A percentile compares a stretch with the other conserved stretches of the same genome.
phyloP scores from a whole-genome alignment of 495 filamentous ascomycete genomes.

The Ramalina intermedia region DNA sequence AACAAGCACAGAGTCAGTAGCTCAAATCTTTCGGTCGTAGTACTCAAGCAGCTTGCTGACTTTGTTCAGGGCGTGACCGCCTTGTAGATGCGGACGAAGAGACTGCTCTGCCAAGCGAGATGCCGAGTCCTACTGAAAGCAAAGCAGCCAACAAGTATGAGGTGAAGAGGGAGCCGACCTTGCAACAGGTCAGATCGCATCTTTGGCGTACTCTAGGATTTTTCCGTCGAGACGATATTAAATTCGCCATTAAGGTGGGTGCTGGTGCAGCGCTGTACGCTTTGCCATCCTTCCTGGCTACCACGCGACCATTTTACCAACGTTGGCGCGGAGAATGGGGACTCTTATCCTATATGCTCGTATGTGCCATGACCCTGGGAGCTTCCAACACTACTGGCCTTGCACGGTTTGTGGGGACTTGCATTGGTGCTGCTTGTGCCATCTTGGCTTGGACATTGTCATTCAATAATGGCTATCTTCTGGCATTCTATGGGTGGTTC shows the following conservation, averaged over 20 bases:
- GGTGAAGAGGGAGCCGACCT: constrained; percentile 7
- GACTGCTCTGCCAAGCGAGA: constrained; percentile 1
- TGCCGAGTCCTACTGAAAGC: constrained; percentile 8
- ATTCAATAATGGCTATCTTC: constrained; percentile 51
- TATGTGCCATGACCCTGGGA: constrained; percentile 94
- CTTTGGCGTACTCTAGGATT: constrained; percentile 44
- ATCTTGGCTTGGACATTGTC: constrained; percentile 64
- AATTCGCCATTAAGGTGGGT: constrained; percentile 85
- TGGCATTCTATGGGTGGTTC: constrained; percentile 66
- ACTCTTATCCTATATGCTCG: constrained; percentile 90
- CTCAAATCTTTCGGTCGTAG: background rate
- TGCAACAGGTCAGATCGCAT: constrained; percentile 29
- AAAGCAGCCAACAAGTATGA: constrained; percentile 8
- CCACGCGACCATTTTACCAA: constrained; percentile 63
- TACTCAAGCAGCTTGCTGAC: background rate
- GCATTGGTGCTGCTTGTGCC: constrained; percentile 63
- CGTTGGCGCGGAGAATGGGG: constrained; percentile 97
- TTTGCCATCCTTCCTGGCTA: constrained; percentile 66
- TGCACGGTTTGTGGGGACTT: constrained; percentile 76
- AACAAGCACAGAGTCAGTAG: background rate
- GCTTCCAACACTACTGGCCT: constrained; percentile 84
- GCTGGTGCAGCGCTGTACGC: constrained; percentile 77
- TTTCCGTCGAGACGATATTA: constrained; percentile 52
- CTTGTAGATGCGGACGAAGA: constrained; percentile 8
- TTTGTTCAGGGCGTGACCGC: background rate